Percentiles rank a stretch among this genome's conserved stretches.
phyloP scores from a whole-genome alignment of 1,284 basidiomycete species.

The Pseudozyma thailandica region DNA sequence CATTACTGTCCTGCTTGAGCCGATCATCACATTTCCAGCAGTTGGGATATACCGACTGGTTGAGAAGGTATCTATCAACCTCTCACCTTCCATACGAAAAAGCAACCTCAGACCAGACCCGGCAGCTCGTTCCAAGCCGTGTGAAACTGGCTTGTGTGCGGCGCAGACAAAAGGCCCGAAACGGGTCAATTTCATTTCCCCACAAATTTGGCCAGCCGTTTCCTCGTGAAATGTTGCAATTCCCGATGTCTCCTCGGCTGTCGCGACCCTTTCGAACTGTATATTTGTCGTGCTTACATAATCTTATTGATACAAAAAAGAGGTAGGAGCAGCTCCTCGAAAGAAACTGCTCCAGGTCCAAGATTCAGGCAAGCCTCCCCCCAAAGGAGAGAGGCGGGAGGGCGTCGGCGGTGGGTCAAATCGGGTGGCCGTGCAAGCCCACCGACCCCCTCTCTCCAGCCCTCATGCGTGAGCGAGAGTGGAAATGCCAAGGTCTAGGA shows the following conservation, averaged over 20 bases:
- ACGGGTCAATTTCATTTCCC: slow-evolving; percentile 12
- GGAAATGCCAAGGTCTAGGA: slow-evolving; percentile 55
- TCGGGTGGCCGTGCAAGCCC: slow-evolving; percentile 58
- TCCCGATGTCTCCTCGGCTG: no score
- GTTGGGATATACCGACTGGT: no score
- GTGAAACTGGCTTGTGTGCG: background rate
- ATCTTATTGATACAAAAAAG: slow-evolving; percentile 11
- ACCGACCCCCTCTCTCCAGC: slow-evolving; percentile 54
- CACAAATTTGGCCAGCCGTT: slow-evolving; percentile 1
- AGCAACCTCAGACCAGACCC: no score
- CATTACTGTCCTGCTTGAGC: no score
- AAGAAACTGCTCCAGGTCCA: slow-evolving; percentile 42
- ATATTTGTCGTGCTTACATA: slow-evolving; percentile 33
- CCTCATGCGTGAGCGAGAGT: slow-evolving; percentile 55
- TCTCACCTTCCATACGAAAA: no score
- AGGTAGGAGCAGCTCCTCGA: slow-evolving; percentile 27
- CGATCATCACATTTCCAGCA: no score
- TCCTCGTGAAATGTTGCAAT: slow-evolving; percentile 24
- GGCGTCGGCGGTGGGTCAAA: slow-evolving; percentile 55
- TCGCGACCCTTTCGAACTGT: background rate
- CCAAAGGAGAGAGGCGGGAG: slow-evolving; percentile 56
- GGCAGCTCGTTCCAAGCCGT: background rate
- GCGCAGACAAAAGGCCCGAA: background rate
- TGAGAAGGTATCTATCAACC: no score
- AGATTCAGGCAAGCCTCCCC: slow-evolving; percentile 54